phyloP scores from a whole-genome alignment of 2,329 filamentous ascomycete genomes.

The Diaporthe eres region DNA sequence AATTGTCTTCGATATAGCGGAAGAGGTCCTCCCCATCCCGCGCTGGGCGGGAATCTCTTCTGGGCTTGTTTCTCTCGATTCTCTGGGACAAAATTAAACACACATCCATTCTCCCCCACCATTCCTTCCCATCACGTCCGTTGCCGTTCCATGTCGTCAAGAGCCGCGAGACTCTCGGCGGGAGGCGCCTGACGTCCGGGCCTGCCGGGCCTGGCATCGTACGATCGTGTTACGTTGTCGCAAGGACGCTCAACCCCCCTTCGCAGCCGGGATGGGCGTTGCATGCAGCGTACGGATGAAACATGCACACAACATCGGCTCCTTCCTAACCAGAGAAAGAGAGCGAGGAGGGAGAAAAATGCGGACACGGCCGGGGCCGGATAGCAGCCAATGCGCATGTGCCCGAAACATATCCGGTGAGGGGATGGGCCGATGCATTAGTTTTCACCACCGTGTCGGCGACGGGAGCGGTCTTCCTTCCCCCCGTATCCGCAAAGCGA shows the following conservation, averaged over 20 bases:
- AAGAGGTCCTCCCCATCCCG: not conserved
- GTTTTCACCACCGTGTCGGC: not conserved
- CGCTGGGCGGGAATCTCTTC: conserved; percentile 9
- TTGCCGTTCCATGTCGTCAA: conserved; percentile 44
- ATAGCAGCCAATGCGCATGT: not conserved
- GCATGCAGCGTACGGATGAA: conserved; percentile 17
- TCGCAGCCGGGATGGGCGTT: not conserved
- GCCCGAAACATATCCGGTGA: not conserved
- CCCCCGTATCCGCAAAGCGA: not conserved
- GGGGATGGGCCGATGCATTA: not conserved
- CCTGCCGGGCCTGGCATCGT: not conserved
- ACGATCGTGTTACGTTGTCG: not conserved
- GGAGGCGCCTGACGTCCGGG: not conserved
- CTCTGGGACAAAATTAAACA: conserved; percentile 25
- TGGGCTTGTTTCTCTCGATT: conserved; percentile 27
- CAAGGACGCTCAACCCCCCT: not conserved
- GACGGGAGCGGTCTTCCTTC: not conserved
- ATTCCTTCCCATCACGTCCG: not conserved
- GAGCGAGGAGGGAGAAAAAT: not conserved
- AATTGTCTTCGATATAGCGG: conserved; percentile 34
- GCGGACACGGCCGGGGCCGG: not conserved
- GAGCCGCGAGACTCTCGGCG: not conserved
- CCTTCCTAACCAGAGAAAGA: not conserved
- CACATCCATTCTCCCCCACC: not conserved
- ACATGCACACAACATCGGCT: not conserved